Evolutionary conservation across 73 alveolate genomes (phyloP).

Genomic region (Stentor roeselii): DNA sequence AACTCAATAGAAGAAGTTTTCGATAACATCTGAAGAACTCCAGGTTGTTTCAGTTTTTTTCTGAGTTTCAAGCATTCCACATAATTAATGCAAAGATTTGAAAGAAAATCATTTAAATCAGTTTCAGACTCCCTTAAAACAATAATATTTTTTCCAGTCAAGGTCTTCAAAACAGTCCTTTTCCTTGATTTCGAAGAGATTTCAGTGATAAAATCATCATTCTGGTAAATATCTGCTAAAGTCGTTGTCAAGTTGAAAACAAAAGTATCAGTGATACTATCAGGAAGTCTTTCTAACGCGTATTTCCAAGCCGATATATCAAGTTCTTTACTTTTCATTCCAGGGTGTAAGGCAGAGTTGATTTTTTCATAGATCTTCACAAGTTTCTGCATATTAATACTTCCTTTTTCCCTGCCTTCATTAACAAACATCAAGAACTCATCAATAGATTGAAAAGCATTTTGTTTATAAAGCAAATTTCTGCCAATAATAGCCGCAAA

Average conservation of each 20-base stretch:
- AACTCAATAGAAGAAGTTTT: neutral
- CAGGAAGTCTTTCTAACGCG: conserved; percentile 17
- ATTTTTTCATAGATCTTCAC: neutral
- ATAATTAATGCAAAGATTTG: conserved; percentile 1
- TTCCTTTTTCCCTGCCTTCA: neutral
- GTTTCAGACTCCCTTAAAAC: conserved; percentile 7
- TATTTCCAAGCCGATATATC: conserved; percentile 24
- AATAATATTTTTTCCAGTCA: neutral
- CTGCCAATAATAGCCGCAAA: neutral
- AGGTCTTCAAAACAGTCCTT: neutral
- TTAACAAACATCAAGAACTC: neutral
- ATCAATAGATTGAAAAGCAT: neutral
- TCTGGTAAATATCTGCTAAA: neutral
- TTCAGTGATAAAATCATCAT: neutral
- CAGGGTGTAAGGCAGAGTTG: conserved; percentile 7
- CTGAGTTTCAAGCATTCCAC: neutral
- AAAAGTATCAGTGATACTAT: neutral
- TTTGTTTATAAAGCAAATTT: neutral
- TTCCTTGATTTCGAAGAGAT: neutral
- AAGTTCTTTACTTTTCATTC: neutral
- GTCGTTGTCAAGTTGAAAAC: neutral
- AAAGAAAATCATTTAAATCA: neutral
- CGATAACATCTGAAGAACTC: neutral
- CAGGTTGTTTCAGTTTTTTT: neutral
- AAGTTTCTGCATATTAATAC: neutral